Evolutionary conservation across 2,329 filamentous ascomycete species (phyloP), one percentile per base, ranked within the genome.

Genomic region (Penicillium digitatum): DNA sequence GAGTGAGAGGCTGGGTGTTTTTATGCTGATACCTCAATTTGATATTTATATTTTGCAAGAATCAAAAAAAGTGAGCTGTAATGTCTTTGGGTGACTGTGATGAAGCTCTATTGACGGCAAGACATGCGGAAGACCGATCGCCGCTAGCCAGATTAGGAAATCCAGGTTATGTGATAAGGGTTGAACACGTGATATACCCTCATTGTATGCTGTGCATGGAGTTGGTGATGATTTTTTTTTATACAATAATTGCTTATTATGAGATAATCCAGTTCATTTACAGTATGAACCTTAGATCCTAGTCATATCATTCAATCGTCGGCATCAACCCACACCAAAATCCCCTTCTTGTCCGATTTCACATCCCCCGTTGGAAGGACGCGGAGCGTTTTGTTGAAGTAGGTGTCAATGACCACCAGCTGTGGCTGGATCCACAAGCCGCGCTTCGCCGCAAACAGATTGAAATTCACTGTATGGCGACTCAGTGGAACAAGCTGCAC

Each of bases 381-480:
- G 59, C 87, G 85, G 57, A 97, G 73, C 39, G 88, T 86, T 79
- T 96, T 96, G 71, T 95, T 91, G 73, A 96, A 97, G 66, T 96
- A 95, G 65, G 88, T 87, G 76, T 96, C 93, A 58, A 89, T 82
- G 37, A 96, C 90, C 58, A 87, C 84, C 58, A 96, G 75, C 37
- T 82, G 82, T 2, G 91, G 90, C 48, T 78, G 80, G 54, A 93
- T 82, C 84, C 88, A 95, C 29, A 78, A 66, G 0, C 86, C 87
- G 55, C 58, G 65, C 71, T 78, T 66, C 37, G 87, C 80, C 8
- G 92, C 86, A 56, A 95, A 72, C 18, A 99, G 66, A 37, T 85
- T 82, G 68, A 92, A 97, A 26, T 82, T 80, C n/a, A 90, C 79
- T 0, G 80, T 82, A 44, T 89, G 81, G 56, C 92, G 79, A 56